These are phyloP conservation scores for Aspergillus egyptiacus DNA, from an alignment of 495 filamentous ascomycete genomes.

Conservation along the genomic window DNA sequence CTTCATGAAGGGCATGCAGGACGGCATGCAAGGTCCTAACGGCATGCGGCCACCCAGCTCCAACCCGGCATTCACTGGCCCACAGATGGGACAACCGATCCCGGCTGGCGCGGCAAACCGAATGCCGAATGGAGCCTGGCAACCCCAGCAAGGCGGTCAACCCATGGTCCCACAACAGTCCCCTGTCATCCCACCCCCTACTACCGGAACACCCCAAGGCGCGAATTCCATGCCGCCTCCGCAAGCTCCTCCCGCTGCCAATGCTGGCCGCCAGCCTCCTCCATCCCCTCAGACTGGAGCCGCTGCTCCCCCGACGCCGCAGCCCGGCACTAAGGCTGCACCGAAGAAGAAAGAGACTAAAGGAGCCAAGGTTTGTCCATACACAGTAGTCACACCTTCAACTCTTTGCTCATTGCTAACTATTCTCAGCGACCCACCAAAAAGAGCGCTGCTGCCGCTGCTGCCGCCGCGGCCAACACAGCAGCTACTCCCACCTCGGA, in stretches of 20 bases:
- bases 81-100: conserved; percentile 58
- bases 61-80: conserved; percentile 65
- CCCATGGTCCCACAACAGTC: conserved; percentile 58
- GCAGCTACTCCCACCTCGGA: conserved; percentile 71
- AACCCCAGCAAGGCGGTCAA: conserved; percentile 53
- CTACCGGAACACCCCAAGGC: conserved; percentile 73
- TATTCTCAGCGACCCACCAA: conserved; percentile 44
- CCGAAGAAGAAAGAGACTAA: conserved; percentile 83
- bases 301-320: conserved; percentile 82
- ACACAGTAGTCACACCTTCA: conserved; percentile 4
- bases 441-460: conserved; percentile 47
- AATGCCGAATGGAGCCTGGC: conserved; percentile 48
- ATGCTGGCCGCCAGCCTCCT: conserved; percentile 59
- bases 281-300: conserved; percentile 70
- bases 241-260: conserved; percentile 63
- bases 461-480: conserved; percentile 46
- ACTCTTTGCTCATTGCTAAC: conserved; percentile 11
- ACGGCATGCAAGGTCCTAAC: conserved; percentile 57
- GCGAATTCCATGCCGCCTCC: conserved; percentile 78
- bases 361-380: conserved; percentile 63
- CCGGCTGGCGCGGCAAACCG: conserved; percentile 43
- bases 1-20: conserved; percentile 52
- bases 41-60: conserved; percentile 84
- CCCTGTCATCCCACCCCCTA: conserved; percentile 48
- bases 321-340: conserved; percentile 66